phyloP scores from a whole-genome alignment of 2,329 filamentous ascomycete species.

The Fusarium acutatum region DNA sequence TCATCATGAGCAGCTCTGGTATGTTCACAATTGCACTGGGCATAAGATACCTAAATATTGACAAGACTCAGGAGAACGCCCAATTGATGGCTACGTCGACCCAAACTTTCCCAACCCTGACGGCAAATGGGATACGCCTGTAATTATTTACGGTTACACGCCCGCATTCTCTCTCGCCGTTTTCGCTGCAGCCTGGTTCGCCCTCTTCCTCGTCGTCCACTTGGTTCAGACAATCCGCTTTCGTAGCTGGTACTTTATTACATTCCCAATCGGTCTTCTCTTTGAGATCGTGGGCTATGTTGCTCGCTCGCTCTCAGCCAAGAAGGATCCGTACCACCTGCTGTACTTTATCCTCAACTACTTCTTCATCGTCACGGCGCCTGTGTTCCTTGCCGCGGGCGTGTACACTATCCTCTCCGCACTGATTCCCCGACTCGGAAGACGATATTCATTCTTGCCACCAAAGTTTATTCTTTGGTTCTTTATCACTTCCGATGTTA shows the following conservation, averaged over 20 bases:
- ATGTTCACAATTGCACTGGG: background rate
- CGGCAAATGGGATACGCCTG: slow-evolving; percentile 54
- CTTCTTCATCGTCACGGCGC: slow-evolving; percentile 68
- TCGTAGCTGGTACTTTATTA: slow-evolving; percentile 57
- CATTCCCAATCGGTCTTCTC: slow-evolving; percentile 53
- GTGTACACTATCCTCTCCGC: slow-evolving; percentile 64
- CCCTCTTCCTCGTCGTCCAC: slow-evolving; percentile 51
- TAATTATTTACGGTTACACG: slow-evolving; percentile 62
- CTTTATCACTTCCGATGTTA: slow-evolving; percentile 63
- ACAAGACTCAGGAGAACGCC: slow-evolving; percentile 6
- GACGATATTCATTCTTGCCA: slow-evolving; percentile 53
- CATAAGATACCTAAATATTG: background rate
- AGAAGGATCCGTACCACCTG: slow-evolving; percentile 61
- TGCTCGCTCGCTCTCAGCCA: slow-evolving; percentile 57
- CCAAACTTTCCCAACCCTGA: slow-evolving; percentile 61
- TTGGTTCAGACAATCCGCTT: slow-evolving; percentile 47
- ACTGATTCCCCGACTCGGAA: slow-evolving; percentile 56
- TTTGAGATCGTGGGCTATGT: slow-evolving; percentile 62
- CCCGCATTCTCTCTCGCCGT: slow-evolving; percentile 55
- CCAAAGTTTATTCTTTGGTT: slow-evolving; percentile 59
- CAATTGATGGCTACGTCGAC: slow-evolving; percentile 54
- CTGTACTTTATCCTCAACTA: slow-evolving; percentile 67
- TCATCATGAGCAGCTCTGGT: slow-evolving; percentile 30
- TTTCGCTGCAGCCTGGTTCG: slow-evolving; percentile 55
- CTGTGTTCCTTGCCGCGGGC: slow-evolving; percentile 64